These are phyloP conservation scores for Peniophora sp. DNA, from an alignment of 1,284 basidiomycete species.

Conservation along the genomic window DNA sequence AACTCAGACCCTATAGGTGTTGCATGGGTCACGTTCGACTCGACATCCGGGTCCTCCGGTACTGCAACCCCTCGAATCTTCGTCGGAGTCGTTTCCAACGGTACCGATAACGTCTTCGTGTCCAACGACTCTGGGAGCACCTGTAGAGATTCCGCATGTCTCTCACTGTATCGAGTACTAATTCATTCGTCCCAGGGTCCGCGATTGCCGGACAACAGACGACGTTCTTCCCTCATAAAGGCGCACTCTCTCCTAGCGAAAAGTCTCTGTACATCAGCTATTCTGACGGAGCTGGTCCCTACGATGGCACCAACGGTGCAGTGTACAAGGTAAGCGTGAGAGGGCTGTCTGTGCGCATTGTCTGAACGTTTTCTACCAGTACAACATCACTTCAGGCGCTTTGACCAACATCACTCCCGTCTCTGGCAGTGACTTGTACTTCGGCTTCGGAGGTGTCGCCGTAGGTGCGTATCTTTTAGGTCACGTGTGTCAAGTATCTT, in stretches of 20 bases:
- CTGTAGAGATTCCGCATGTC: conserved; percentile 27
- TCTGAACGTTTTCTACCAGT: conserved; percentile 14
- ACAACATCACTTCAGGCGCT: conserved; percentile 39
- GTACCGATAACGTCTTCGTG: conserved; percentile 46
- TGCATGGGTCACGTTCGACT: conserved; percentile 61
- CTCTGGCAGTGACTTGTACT: conserved; percentile 33
- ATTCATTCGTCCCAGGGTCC: conserved; percentile 31
- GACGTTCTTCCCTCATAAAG: conserved; percentile 56
- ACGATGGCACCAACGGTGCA: conserved; percentile 39
- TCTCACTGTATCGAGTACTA: conserved; percentile 1
- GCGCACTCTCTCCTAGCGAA: conserved; percentile 50
- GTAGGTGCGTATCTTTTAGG: conserved; percentile 17
- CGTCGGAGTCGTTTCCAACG: conserved; percentile 53
- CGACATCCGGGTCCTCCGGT: conserved; percentile 44
- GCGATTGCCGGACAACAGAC: conserved; percentile 51
- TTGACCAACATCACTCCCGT: conserved; percentile 36
- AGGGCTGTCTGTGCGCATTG: neutral
- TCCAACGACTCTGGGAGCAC: conserved; percentile 47
- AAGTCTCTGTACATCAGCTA: conserved; percentile 52
- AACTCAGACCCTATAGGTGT: conserved; percentile 50
- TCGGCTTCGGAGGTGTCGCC: conserved; percentile 49
- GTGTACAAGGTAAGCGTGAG: conserved; percentile 11
- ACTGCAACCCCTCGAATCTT: conserved; percentile 55
- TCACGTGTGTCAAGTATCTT: too few relatives aligned
- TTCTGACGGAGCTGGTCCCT: conserved; percentile 40